phyloP scores from a whole-genome alignment of 176 grass and related monocot species.

The Cocos nucifera region DNA sequence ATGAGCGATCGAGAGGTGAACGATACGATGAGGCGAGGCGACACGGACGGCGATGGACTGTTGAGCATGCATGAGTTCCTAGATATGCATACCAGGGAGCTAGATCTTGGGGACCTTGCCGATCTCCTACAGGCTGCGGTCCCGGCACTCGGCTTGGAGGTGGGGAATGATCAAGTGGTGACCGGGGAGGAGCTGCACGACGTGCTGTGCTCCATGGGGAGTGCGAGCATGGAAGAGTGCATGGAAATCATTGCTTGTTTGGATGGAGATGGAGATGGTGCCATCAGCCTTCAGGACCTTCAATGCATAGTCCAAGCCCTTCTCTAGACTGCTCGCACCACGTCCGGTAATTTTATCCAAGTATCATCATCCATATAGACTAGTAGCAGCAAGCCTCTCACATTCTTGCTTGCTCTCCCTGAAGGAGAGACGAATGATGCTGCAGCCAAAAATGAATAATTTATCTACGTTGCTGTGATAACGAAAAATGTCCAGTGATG shows the following conservation, averaged over 20 bases:
- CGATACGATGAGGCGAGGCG: conserved; percentile 58
- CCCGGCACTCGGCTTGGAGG: conserved; percentile 30
- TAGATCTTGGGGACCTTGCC: conserved; percentile 49
- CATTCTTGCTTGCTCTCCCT: no score
- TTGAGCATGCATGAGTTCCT: conserved; percentile 68
- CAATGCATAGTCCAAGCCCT: conserved; percentile 46
- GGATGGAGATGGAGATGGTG: conserved; percentile 68
- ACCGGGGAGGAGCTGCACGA: conserved; percentile 40
- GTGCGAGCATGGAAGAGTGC: conserved; percentile 54
- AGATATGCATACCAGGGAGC: conserved; percentile 57
- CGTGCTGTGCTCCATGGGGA: conserved; percentile 28
- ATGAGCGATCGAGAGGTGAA: conserved; percentile 33
- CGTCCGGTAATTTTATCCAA: no score
- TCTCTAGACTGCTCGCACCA: conserved; percentile 15
- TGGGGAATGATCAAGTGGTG: conserved; percentile 23
- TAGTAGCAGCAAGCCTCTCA: no score
- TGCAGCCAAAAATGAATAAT: no score
- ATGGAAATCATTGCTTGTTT: conserved; percentile 57
- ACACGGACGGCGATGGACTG: conserved; percentile 40
- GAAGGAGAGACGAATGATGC: no score
- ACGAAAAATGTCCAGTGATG: no score
- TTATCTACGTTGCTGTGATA: no score
- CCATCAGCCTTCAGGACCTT: conserved; percentile 54
- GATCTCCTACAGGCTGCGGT: conserved; percentile 56
- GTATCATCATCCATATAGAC: no score